Evolutionary conservation across 2,329 filamentous ascomycete genomes (phyloP).

Genomic region (Botrytis galanthina): DNA sequence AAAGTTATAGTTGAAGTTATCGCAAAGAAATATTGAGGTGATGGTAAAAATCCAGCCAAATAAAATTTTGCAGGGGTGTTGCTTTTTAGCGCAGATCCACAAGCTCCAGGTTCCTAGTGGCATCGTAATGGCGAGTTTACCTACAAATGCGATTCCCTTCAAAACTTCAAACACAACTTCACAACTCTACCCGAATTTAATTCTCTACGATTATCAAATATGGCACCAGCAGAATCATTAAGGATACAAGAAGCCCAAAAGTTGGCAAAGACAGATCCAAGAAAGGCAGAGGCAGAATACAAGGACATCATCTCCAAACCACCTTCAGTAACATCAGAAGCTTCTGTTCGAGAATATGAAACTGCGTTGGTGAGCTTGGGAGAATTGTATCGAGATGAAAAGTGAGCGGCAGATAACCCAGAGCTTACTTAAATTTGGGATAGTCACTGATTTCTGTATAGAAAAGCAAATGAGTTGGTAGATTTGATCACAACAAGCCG

Average conservation of each 20-base stretch:
- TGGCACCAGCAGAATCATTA: slow-evolving; percentile 59
- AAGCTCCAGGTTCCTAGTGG: slow-evolving; percentile 25
- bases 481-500: slow-evolving; percentile 87
- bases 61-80: slow-evolving; percentile 29
- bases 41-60: slow-evolving; percentile 19
- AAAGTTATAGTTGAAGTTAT: not conserved
- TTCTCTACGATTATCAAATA: slow-evolving; percentile 38
- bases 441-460: slow-evolving; percentile 42
- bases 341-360: slow-evolving; percentile 89
- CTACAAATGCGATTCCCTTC: slow-evolving; percentile 25
- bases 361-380: slow-evolving; percentile 82
- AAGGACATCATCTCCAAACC: slow-evolving; percentile 85
- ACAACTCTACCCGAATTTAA: slow-evolving; percentile 19
- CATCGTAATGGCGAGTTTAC: slow-evolving; percentile 22
- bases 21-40: slow-evolving; percentile 8
- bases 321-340: slow-evolving; percentile 78
- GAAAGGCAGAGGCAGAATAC: slow-evolving; percentile 83
- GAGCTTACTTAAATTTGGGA: slow-evolving; percentile 5
- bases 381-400: slow-evolving; percentile 87
- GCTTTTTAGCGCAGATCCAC: slow-evolving; percentile 28
- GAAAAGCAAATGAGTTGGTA: slow-evolving; percentile 80
- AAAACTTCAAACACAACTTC: slow-evolving; percentile 25
- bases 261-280: slow-evolving; percentile 74
- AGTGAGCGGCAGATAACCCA: slow-evolving; percentile 49
- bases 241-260: slow-evolving; percentile 87